These are phyloP conservation scores for Candida orba DNA, from an alignment of 805 yeast genomes.

Conservation along the genomic window DNA sequence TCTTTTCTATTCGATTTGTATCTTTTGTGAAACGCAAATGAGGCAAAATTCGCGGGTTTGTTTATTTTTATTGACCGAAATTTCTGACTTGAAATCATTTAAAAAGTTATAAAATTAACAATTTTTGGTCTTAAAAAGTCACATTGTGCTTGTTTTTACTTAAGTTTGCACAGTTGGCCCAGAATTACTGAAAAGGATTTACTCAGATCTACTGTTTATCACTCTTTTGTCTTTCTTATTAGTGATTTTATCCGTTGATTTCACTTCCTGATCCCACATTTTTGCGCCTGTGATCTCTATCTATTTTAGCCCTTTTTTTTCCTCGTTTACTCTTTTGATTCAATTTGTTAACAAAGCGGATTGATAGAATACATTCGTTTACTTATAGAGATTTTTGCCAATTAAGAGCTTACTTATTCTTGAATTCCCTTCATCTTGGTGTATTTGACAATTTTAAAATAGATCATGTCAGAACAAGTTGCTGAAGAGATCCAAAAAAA, in stretches of 20 bases:
- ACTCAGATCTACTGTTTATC: not conserved
- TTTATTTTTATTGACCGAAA: conserved; percentile 6
- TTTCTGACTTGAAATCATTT: not conserved
- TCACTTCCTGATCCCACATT: conserved; percentile 2
- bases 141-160: too few relatives aligned
- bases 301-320: too few relatives aligned
- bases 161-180: too few relatives aligned
- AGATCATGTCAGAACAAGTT: conserved; percentile 30
- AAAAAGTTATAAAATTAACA: not conserved
- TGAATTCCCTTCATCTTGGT: not conserved
- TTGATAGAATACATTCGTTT: too few relatives aligned
- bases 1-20: too few relatives aligned
- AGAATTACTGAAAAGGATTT: too few relatives aligned
- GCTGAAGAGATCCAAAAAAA: conserved; percentile 69
- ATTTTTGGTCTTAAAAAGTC: too few relatives aligned
- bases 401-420: too few relatives aligned
- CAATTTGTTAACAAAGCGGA: too few relatives aligned
- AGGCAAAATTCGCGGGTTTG: conserved; percentile 9
- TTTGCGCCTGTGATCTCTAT: conserved; percentile 5
- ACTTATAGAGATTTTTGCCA: too few relatives aligned
- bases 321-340: too few relatives aligned
- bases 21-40: not conserved
- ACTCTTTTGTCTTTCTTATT: not conserved
- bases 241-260: not conserved
- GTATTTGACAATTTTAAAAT: not conserved